Evolutionary conservation across 768 basidiomycete genomes (phyloP), one percentile per base, ranked within the genome.

Genomic region (Leccinum rimulosum): DNA sequence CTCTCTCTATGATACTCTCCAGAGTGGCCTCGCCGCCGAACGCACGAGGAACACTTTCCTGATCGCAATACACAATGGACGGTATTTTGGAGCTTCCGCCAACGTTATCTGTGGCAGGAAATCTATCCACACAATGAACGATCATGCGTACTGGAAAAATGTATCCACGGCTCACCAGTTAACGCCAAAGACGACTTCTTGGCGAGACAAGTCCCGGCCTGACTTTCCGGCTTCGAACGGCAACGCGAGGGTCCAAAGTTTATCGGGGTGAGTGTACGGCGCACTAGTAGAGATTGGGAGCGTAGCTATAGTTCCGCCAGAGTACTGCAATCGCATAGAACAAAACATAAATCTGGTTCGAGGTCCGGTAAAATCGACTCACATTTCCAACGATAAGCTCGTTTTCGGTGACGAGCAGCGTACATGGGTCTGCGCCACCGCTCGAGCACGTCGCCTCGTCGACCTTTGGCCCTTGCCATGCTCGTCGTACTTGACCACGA

Each of bases 331-430:
- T 10, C 11, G 31, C 31, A 33, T 10, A 31, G 10, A 2, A 22
- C 22, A 22, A 22, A 22, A 22, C 7, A 38, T 8, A 6, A 38
- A 31, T 31, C 17, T 12, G 7, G 38, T 17, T 17, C 1, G 38
- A 38, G 7, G 17, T 38, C 9, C 43, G 31, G 31, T 33, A 33
- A 33, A 33, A 1, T 6, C 9, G 27, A 83, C 91, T 61, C 66
- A 94, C 91, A 74, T 93, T 93, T 45, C 83, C 86, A 55, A 88
- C 75, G 47, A 91, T 66, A 25, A 93, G 67, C 48, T 87, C 81
- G 51, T 82, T 74, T 28, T 84, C 79, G 19, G 80, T 76, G 22
- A 83, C 85, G 36, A 84, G 64, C 31, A 91, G 63, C n/a, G 82
- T 82, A 67, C 89, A 91, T 4, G 89, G 86, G 59, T 84, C 82